Evolutionary conservation across 305 asterid species (phyloP), one percentile per base, ranked within the genome.

Genomic region (Rubia balearica): DNA sequence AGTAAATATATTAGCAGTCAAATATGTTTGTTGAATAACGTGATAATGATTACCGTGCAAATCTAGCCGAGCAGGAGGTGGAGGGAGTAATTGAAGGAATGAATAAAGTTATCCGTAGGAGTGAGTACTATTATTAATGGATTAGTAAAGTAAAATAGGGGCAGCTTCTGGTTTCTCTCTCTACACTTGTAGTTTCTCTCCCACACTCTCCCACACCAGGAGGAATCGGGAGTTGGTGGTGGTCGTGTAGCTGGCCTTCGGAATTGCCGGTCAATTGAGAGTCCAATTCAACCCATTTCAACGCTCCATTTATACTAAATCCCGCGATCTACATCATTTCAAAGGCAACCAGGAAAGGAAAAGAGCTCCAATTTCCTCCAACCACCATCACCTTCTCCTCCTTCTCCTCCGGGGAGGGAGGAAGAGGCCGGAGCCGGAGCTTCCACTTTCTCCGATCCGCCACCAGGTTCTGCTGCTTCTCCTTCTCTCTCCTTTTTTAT

Each of bases 381-480:
- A 43, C 60, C 48, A 21, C 16, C 61, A 24, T 41, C 59, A 24
- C 71, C 61, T 21, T 24, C 53, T 60, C 56, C 48, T 38, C 68
- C 43, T 55, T 62, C 61, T 51, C 56, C 65, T 41, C 12, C 24
- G 24, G 65, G 43, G 69, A 62, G 62, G 48, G 63, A 72, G 75
- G 45, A 41, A 42, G 55, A 13, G 38, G 40, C 61, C 27, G 6
- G 75, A 65, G 64, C 46, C 22, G n/a, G n/a, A n/a, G n/a, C n/a
- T n/a, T 70, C 68, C 79, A 8, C 67, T 45, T 36, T 70, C 40
- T 43, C 79, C 75, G 75, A 75, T 75, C 64, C 63, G 8, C 61
- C 56, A 45, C 67, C 63, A 57, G 24, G 42, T 46, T 49, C 19
- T 36, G 6, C 46, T 2, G 22, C 65, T 21, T 2, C 24, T 8